Evolutionary conservation across 1,284 basidiomycete genomes (phyloP), one percentile per base, ranked within the genome.

Genomic region (Tetrapyrgos nigripes): DNA sequence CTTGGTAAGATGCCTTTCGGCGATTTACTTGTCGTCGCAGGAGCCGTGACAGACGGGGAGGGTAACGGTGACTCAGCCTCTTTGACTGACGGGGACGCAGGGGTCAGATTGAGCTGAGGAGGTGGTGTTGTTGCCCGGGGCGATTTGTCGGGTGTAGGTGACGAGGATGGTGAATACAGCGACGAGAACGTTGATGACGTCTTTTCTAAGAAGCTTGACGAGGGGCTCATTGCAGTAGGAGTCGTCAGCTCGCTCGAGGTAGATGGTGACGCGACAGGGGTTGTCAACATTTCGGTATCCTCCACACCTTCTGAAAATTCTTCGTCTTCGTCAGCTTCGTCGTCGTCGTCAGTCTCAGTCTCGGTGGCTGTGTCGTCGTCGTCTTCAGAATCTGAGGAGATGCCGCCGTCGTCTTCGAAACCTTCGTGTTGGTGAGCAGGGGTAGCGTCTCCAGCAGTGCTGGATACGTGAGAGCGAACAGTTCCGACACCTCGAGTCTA

Each of bases 401-500:
- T 11, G 5, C 50, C 50, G 4, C 51, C 49, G 27, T 57, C 50
- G 44, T 52, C 57, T 47, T 49, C 54, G 24, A 48, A 48, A 31
- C 50, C 55, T 23, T 50, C 46, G 21, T 49, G 8, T 28, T 29
- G 24, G n/a, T 29, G 48, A 29, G 17, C n/a, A n/a, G 17, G 6
- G n/a, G 23, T 14, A 28, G 26, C 26, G 48, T 49, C 6, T 49
- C 24, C 26, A 8, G 29, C n/a, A 37, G 50, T 5, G 31, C 11
- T 31, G 28, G 28, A 45, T n/a, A 83, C 79, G 66, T 87, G 77
- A 2, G 88, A 89, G 40, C 89, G 87, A 55, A 94, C 79, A 0
- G 94, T 97, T 51, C 94, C 95, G 35, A 97, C 89, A 17, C 94
- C 93, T 75, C 93, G 87, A 19, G 94, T 93, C 93, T 96, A 29